Conservation (phyloP, 1,139 yeast species). For the Kodamaea sp. region DNA sequence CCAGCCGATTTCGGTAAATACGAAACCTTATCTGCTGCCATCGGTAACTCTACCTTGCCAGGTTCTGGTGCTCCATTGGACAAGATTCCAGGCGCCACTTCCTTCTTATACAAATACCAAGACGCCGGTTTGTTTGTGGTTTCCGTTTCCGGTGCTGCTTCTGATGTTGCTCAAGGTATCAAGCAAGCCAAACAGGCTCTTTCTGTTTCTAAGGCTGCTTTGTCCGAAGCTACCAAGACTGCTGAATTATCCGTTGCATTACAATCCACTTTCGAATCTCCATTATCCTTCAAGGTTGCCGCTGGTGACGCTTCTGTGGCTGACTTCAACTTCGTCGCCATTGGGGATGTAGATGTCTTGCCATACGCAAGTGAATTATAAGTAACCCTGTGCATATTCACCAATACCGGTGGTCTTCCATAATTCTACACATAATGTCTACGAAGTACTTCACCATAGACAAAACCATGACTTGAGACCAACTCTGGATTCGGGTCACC, state of each 20-base stretch:
- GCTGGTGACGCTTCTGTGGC: constrained; percentile 51
- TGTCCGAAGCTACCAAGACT: constrained; percentile 43
- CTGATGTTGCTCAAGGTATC: constrained; percentile 64
- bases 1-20: constrained; percentile 65
- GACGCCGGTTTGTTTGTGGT: constrained; percentile 84
- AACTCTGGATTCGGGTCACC: neutral
- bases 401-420: constrained; percentile 6
- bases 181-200: constrained; percentile 62
- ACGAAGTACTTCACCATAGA: too few relatives aligned
- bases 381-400: constrained; percentile 13
- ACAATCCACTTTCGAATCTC: constrained; percentile 50
- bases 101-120: constrained; percentile 65
- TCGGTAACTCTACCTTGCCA: constrained; percentile 64
- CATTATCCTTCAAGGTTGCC: constrained; percentile 48
- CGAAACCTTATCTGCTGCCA: constrained; percentile 72
- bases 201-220: constrained; percentile 37
- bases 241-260: constrained; percentile 50
- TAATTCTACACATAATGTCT: constrained; percentile 1
- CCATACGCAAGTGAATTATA: constrained; percentile 92
- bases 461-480: neutral
- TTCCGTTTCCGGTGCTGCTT: constrained; percentile 59
- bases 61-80: constrained; percentile 49
- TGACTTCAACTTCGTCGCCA: constrained; percentile 82
- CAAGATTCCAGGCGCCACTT: constrained; percentile 56
- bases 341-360: constrained; percentile 85